Base-by-base conservation (phyloP, 2,329 filamentous ascomycete species). In the Monosporascus ibericus region DNA sequence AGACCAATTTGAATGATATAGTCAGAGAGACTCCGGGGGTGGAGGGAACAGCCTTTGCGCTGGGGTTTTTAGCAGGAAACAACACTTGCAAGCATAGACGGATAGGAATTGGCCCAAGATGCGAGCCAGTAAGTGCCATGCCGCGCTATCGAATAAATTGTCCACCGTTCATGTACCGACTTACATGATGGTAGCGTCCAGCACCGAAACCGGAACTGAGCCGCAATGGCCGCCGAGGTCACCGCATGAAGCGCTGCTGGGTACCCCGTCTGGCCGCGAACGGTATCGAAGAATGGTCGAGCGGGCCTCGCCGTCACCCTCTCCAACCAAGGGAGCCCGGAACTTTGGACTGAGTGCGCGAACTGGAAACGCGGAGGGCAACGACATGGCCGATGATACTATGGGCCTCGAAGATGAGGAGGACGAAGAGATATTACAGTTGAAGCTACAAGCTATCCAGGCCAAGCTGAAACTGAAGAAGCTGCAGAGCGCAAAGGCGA, bases 361-460 rank as follows among this genome's bases (percentile, higher is more conserved):
- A 22, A 53, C 60, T 25, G 57, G 59, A 15, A 57, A 55, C 24
- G 55, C 49, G 7, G 54, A 57, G 18, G 59, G 62, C 44, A 66
- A 59, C 40, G 69, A 67, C 42, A 59, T 68, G 47, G 72, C 72
- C 57, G 67, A 68, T 48, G 64, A 61, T 11, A 65, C 25, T 65
- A 72, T 48, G 72, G 72, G 76, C 3, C 73, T 73, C 5, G 78
- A 84, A 9, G 83, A 86, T 0, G 86, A 89, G 5, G 87, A 95
- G 6, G 92, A 95, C 60, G 92, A 96, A 68, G 92, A 97, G 74
- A 95, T 85, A 1, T 72, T 97, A 36, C 84, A 95, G 65, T 74
- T 99, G 56, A 86, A 95, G 67, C 75, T 97, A 5, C 85, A 92
- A 58, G 90, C 89, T 51, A 95, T 99, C 53, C 86, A 97, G 69